These are phyloP conservation scores for Planoprotostelium fungivorum DNA, from an alignment of 78 protist genomes.

Conservation along the genomic window DNA sequence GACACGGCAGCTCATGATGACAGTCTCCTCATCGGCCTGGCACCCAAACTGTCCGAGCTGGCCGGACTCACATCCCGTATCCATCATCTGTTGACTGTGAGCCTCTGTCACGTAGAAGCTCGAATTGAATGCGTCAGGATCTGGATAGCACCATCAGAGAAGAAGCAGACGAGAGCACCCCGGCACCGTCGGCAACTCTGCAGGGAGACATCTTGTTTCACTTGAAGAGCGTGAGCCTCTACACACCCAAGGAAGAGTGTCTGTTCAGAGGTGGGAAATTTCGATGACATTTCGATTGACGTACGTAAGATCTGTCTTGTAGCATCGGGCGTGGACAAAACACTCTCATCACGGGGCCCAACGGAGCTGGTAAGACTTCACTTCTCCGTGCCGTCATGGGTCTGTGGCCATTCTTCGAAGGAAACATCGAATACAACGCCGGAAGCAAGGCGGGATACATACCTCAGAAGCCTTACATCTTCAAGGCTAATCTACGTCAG, in stretches of 20 bases:
- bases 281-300: background rate
- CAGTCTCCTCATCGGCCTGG: background rate
- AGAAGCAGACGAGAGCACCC: background rate
- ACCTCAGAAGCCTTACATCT: slow-evolving; percentile 48
- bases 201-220: background rate
- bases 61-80: background rate
- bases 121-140: background rate
- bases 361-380: slow-evolving; percentile 66
- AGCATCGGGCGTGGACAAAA: slow-evolving; percentile 26
- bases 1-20: background rate
- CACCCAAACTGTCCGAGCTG: background rate
- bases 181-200: background rate
- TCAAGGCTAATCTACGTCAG: background rate
- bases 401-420: slow-evolving; percentile 55
- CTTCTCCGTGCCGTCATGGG: slow-evolving; percentile 41
- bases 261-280: slow-evolving; percentile 18
- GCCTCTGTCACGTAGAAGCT: too few species aligned
- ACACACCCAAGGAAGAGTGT: slow-evolving; percentile 49
- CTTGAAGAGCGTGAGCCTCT: slow-evolving; percentile 28
- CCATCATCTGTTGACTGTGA: background rate
- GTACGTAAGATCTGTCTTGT: slow-evolving; percentile 30
- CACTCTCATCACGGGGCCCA: slow-evolving; percentile 57
- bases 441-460: slow-evolving; percentile 21
- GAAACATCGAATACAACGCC: slow-evolving; percentile 14
- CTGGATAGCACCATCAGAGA: background rate